Evolutionary conservation across 768 basidiomycete genomes (phyloP).

Genomic region (Tulasnella sp.): DNA sequence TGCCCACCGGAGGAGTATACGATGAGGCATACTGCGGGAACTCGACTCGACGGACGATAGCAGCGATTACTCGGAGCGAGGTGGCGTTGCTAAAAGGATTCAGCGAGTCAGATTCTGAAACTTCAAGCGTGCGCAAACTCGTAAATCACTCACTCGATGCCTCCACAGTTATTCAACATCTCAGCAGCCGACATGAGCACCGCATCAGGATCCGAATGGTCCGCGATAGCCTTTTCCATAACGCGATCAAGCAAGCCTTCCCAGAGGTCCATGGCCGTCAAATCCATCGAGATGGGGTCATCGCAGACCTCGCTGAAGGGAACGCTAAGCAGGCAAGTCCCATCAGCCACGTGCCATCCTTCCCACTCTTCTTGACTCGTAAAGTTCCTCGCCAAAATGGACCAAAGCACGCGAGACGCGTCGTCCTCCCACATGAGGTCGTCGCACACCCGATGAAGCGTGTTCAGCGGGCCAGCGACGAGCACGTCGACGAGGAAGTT

Average conservation of each 20-base stretch:
- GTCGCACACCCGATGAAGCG: background rate
- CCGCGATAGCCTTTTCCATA: background rate
- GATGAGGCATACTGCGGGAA: background rate
- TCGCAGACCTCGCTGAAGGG: slow-evolving; percentile 12
- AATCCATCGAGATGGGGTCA: slow-evolving; percentile 6
- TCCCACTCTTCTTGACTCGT: slow-evolving; percentile 2
- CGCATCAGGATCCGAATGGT: background rate
- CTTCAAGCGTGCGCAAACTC: background rate
- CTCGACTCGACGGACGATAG: background rate
- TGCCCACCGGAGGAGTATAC: background rate
- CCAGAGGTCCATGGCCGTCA: slow-evolving; percentile 4
- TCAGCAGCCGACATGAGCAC: background rate
- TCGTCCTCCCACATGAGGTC: slow-evolving; percentile 12
- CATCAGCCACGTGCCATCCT: background rate
- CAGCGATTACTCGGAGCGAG: background rate
- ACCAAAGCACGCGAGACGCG: background rate
- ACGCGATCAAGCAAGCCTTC: slow-evolving; percentile 3
- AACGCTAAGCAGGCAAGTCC: background rate
- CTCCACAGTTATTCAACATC: background rate
- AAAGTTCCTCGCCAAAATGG: background rate
- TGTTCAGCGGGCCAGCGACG: background rate
- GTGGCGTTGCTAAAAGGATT: background rate
- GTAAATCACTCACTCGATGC: slow-evolving; percentile 3
- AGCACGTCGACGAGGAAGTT: slow-evolving; percentile 15
- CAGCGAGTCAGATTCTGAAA: background rate